phyloP scores from a whole-genome alignment of 129 eudicot genomes.

The Pittosporum tobira region DNA sequence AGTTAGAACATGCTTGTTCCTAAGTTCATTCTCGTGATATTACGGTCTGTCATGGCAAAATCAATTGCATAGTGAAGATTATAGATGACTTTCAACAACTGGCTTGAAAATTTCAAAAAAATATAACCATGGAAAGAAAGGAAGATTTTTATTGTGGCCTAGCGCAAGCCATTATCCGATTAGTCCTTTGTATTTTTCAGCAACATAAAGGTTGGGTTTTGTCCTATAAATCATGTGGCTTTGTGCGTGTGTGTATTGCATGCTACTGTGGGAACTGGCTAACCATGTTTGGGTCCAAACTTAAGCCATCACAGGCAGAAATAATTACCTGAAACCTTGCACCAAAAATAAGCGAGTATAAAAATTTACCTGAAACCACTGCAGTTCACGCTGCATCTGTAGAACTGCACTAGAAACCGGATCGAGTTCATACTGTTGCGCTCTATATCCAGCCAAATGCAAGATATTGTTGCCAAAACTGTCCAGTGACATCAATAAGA shows the following conservation, averaged over 20 bases:
- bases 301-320: not conserved
- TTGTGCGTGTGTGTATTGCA: not conserved
- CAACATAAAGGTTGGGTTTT: not conserved
- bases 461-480: not conserved
- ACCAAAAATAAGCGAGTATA: not conserved
- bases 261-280: not conserved
- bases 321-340: no score
- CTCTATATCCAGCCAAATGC: slow-evolving; percentile 4
- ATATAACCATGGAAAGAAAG: not conserved
- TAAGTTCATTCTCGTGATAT: not conserved
- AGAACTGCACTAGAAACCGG: slow-evolving; percentile 4
- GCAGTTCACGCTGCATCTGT: not conserved
- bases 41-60: not conserved
- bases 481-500: not conserved
- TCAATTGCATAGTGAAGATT: not conserved
- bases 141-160: not conserved
- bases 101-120: no score
- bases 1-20: not conserved
- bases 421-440: not conserved
- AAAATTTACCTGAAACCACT: not conserved
- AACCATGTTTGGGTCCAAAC: not conserved
- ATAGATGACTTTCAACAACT: not conserved
- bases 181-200: not conserved
- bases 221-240: not conserved
- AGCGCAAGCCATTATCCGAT: not conserved